These are phyloP conservation scores for Borovskyia barvae DNA, from an alignment of 208 protist species.

Conservation along the genomic window DNA sequence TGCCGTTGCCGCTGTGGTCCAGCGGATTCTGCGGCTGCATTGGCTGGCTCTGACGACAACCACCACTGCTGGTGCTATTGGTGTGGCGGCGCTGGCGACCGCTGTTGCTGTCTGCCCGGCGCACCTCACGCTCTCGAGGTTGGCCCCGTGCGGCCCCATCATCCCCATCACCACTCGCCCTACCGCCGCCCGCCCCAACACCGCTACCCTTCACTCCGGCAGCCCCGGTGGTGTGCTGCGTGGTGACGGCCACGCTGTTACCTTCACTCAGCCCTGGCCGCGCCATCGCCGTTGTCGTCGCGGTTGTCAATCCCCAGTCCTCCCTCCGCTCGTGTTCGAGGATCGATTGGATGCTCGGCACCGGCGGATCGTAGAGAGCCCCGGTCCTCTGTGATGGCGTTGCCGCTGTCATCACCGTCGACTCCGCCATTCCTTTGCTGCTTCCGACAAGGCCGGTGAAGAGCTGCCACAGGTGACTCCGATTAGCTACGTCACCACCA, in stretches of 20 bases:
- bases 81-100: no score
- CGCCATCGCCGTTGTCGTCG: no score
- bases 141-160: no score
- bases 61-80: background rate
- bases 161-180: no score
- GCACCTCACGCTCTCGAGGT: no score
- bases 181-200: no score
- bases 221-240: background rate
- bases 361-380: no score
- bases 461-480: conserved; percentile 4
- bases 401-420: no score
- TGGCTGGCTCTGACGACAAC: background rate
- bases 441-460: conserved; percentile 8
- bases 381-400: no score
- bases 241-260: conserved; percentile 1
- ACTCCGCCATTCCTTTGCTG: background rate
- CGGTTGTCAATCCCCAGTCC: background rate
- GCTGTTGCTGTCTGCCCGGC: no score
- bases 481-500: background rate
- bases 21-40: background rate
- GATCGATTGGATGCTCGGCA: background rate
- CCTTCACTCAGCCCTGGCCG: no score
- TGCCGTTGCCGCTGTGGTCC: background rate
- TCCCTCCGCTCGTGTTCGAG: background rate
- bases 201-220: background rate